These are phyloP conservation scores for Hemileia vastatrix DNA, from an alignment of 1,284 basidiomycete genomes.

Conservation along the genomic window DNA sequence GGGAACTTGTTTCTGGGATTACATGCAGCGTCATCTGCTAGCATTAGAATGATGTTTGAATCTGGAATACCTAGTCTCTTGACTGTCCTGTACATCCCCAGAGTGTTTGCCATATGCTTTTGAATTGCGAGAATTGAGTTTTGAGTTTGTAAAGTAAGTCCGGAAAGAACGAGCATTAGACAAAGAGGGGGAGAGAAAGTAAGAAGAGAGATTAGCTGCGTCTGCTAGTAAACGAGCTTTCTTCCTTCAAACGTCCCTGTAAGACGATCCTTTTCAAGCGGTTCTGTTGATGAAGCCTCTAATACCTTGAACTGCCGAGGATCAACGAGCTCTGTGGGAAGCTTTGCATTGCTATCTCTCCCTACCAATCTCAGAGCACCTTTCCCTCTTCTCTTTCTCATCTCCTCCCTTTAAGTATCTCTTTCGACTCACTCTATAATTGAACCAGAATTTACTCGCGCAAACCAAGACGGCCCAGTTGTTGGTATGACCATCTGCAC, in stretches of 20 bases:
- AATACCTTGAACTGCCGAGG: too few species aligned
- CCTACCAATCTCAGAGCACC: background rate
- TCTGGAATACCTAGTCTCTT: constrained; percentile 43
- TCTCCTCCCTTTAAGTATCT: background rate
- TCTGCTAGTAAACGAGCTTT: constrained; percentile 1
- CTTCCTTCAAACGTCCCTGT: too few species aligned
- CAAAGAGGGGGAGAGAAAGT: background rate
- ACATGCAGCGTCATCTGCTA: constrained; percentile 43
- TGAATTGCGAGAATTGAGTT: background rate
- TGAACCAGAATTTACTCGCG: constrained; percentile 43
- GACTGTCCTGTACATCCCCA: constrained; percentile 44
- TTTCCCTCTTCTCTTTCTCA: background rate
- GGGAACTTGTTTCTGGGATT: constrained; percentile 41
- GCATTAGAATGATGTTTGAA: constrained; percentile 42
- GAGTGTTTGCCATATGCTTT: constrained; percentile 40
- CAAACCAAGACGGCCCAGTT: constrained; percentile 43
- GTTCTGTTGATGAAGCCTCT: too few species aligned
- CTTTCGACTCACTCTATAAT: constrained; percentile 32
- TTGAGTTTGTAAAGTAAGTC: too few species aligned
- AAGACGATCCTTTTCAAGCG: too few species aligned
- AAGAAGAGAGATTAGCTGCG: background rate
- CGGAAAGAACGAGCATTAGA: too few species aligned
- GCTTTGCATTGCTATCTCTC: too few species aligned
- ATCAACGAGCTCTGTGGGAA: too few species aligned
- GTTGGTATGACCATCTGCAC: constrained; percentile 37